Evolutionary conservation across 139 green algal species (phyloP).

Genomic region (Spirogloea muscicola): DNA sequence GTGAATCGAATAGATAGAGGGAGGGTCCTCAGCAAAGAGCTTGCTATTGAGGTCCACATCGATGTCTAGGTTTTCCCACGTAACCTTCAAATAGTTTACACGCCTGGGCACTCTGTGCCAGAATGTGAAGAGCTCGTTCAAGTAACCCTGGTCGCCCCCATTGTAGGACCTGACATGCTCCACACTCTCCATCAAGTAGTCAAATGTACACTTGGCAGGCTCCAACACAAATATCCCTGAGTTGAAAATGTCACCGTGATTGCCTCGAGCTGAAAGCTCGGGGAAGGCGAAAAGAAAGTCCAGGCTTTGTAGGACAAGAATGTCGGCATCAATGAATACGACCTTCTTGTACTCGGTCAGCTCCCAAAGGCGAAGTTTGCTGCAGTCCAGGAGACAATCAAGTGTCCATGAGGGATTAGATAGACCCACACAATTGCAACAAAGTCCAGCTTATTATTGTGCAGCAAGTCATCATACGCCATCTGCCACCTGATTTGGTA

Average conservation of each 20-base stretch:
- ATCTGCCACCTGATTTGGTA: too few species aligned
- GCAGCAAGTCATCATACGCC: too few species aligned
- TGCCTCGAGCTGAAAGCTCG: constrained; percentile 42
- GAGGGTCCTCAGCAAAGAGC: background rate
- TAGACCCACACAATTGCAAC: too few species aligned
- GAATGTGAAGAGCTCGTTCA: constrained; percentile 9
- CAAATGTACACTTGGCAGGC: constrained; percentile 32
- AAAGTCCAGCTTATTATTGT: too few species aligned
- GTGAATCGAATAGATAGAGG: background rate
- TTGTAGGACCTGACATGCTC: constrained; percentile 11
- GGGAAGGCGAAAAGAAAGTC: constrained; percentile 60
- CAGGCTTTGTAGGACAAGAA: constrained; percentile 58
- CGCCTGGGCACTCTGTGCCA: background rate
- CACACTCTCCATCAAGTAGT: background rate
- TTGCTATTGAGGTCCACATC: background rate
- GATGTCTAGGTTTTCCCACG: background rate
- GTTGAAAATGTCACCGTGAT: constrained; percentile 17
- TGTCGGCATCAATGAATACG: constrained; percentile 71
- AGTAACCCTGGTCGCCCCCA: constrained; percentile 10
- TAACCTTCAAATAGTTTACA: too few species aligned
- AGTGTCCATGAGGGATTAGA: too few species aligned
- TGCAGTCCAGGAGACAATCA: background rate
- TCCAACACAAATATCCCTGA: constrained; percentile 13
- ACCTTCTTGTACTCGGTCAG: constrained; percentile 38
- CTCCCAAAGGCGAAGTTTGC: constrained; percentile 10